Conservation (phyloP, 2,329 filamentous ascomycete genomes). For the Simplicillium sp. region DNA sequence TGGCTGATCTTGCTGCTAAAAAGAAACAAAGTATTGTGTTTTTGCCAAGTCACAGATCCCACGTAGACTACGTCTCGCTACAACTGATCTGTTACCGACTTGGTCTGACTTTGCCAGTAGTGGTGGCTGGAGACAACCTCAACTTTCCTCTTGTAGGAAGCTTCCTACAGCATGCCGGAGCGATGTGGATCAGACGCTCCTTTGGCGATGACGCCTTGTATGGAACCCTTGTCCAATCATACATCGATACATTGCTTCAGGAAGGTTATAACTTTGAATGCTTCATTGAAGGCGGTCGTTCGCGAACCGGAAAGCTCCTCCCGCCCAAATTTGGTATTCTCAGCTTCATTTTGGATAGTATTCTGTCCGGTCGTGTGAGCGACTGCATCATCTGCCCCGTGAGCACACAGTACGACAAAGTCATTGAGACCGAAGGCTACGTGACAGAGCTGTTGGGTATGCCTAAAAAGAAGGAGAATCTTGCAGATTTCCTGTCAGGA, state of each 20-base stretch:
- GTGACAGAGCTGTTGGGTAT: conserved; percentile 88
- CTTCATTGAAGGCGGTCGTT: conserved; percentile 92
- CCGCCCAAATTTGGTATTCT: conserved; percentile 94
- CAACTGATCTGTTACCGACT: conserved; percentile 94
- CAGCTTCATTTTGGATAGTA: conserved; percentile 81
- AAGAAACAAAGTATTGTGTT: conserved; percentile 96
- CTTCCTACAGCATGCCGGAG: conserved; percentile 91
- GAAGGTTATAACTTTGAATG: conserved; percentile 93
- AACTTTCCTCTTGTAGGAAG: conserved; percentile 86
- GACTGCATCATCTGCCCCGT: conserved; percentile 94
- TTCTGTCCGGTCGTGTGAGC: conserved; percentile 77
- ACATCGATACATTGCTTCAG: conserved; percentile 86
- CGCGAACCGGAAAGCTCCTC: conserved; percentile 84
- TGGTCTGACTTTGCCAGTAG: conserved; percentile 78
- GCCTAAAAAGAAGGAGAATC: conserved; percentile 91
- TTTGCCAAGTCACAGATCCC: conserved; percentile 85
- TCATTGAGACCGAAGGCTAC: conserved; percentile 95
- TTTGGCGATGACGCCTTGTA: conserved; percentile 92
- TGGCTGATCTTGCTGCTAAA: conserved; percentile 72
- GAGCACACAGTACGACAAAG: conserved; percentile 96
- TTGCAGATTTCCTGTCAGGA: conserved; percentile 79
- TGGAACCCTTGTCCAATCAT: conserved; percentile 85
- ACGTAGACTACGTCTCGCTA: conserved; percentile 91
- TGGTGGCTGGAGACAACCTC: conserved; percentile 91
- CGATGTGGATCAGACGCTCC: conserved; percentile 89